A percentile compares a stretch with the other conserved stretches of the same genome.
phyloP scores from a whole-genome alignment of 192 early-diverging fungal genomes.

The Coemansia umbellata region DNA sequence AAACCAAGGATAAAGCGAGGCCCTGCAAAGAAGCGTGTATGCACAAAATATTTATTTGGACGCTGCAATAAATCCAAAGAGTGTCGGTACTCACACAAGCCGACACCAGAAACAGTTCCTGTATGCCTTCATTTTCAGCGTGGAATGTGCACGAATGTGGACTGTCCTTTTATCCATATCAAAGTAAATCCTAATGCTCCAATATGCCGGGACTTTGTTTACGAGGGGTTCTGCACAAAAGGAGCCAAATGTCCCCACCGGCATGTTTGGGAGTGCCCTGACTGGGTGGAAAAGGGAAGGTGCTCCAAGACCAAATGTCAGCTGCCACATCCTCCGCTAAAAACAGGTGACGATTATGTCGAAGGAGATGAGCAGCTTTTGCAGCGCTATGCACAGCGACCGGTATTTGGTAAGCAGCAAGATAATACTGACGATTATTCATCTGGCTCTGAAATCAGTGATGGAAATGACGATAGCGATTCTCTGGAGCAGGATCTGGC shows the following conservation, averaged over 20 bases:
- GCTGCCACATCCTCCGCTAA: constrained; percentile 52
- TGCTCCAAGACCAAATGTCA: constrained; percentile 57
- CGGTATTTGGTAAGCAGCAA: constrained; percentile 14
- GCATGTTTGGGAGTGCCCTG: constrained; percentile 69
- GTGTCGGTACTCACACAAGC: constrained; percentile 58
- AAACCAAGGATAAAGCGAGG: neutral
- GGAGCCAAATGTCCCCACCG: constrained; percentile 55
- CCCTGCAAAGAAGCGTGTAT: constrained; percentile 8
- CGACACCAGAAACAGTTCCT: constrained; percentile 54
- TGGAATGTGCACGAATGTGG: constrained; percentile 53
- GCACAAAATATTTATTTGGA: constrained; percentile 28
- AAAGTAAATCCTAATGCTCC: constrained; percentile 56
- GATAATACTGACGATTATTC: neutral
- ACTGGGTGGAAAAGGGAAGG: constrained; percentile 59
- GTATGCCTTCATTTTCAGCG: constrained; percentile 65
- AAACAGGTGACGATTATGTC: constrained; percentile 7
- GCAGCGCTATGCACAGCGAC: constrained; percentile 27
- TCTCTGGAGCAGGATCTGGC: constrained; percentile 18
- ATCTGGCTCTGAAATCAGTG: neutral
- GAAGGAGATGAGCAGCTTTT: constrained; percentile 21
- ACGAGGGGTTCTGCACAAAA: constrained; percentile 59
- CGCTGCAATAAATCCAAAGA: constrained; percentile 21
- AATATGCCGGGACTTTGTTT: constrained; percentile 63
- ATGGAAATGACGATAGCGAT: constrained; percentile 1
- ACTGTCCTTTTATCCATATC: constrained; percentile 59